Conservation (phyloP, 352 stramenopile species). For the Pythium phragmiticola region DNA sequence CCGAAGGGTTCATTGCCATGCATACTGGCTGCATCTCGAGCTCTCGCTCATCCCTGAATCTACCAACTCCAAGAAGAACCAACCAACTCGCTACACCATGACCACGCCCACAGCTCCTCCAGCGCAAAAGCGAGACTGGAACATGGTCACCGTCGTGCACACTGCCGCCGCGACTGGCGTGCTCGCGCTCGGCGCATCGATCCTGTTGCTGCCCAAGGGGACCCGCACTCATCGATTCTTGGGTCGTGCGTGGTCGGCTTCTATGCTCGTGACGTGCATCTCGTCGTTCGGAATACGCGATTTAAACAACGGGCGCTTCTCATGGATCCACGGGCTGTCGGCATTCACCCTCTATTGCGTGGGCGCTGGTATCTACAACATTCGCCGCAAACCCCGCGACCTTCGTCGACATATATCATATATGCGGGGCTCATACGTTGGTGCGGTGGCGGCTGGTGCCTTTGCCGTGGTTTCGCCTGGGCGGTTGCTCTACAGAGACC, state of each 20-base stretch:
- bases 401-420: neutral
- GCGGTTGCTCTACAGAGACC: slow-evolving; percentile 1
- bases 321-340: slow-evolving; percentile 22
- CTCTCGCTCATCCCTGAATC: neutral
- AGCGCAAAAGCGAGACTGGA: slow-evolving; percentile 1
- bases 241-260: slow-evolving; percentile 11
- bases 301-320: slow-evolving; percentile 3
- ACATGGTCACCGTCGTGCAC: slow-evolving; percentile 13
- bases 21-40: neutral
- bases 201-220: slow-evolving; percentile 14
- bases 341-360: slow-evolving; percentile 6
- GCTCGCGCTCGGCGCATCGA: slow-evolving; percentile 9
- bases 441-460: neutral
- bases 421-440: slow-evolving; percentile 18
- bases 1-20: too few species aligned
- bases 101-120: too few species aligned
- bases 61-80: neutral
- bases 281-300: slow-evolving; percentile 20
- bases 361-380: slow-evolving; percentile 15
- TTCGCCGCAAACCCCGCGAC: slow-evolving; percentile 2
- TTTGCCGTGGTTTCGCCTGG: slow-evolving; percentile 13
- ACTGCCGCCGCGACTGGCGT: slow-evolving; percentile 10
- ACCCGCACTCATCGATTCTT: slow-evolving; percentile 4
- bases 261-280: slow-evolving; percentile 18
- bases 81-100: neutral